Evolutionary conservation across 768 basidiomycete genomes (phyloP).

Genomic region (Floccularia luteovirens): DNA sequence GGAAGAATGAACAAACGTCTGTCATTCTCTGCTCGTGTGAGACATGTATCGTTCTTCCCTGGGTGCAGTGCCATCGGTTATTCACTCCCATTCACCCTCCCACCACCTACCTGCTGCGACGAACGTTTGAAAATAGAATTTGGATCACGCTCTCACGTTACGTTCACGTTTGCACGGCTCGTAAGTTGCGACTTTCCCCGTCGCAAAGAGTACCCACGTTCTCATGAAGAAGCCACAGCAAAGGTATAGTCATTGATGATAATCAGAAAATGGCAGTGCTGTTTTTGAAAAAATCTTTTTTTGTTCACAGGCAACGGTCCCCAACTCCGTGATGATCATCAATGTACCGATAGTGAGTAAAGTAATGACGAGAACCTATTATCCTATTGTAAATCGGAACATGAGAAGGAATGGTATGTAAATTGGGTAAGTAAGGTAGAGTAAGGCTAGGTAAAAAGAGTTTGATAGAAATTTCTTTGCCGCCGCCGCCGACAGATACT

Average conservation of each 20-base stretch:
- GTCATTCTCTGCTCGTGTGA: too few species aligned
- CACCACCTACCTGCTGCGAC: too few species aligned
- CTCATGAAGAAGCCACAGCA: neutral
- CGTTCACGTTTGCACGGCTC: neutral
- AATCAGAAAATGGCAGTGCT: neutral
- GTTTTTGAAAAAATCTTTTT: neutral
- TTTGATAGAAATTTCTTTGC: constrained; percentile 5
- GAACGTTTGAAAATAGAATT: too few species aligned
- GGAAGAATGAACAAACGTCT: too few species aligned
- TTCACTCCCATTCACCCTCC: too few species aligned
- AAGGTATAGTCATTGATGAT: neutral
- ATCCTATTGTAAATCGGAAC: neutral
- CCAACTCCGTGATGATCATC: constrained; percentile 2
- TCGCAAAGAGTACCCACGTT: neutral
- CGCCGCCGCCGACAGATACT: constrained; percentile 12
- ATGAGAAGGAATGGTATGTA: neutral
- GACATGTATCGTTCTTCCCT: too few species aligned
- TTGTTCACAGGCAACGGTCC: neutral
- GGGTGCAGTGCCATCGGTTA: too few species aligned
- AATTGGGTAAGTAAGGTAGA: too few species aligned
- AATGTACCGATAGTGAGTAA: neutral
- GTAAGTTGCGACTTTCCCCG: neutral
- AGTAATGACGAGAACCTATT: neutral
- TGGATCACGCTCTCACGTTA: neutral
- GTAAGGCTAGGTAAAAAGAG: neutral